A percentile compares a stretch with the other conserved stretches of the same genome.
Conservation (phyloP, 805 yeast genomes). For the Groenewaldozyma tartarivorans region DNA sequence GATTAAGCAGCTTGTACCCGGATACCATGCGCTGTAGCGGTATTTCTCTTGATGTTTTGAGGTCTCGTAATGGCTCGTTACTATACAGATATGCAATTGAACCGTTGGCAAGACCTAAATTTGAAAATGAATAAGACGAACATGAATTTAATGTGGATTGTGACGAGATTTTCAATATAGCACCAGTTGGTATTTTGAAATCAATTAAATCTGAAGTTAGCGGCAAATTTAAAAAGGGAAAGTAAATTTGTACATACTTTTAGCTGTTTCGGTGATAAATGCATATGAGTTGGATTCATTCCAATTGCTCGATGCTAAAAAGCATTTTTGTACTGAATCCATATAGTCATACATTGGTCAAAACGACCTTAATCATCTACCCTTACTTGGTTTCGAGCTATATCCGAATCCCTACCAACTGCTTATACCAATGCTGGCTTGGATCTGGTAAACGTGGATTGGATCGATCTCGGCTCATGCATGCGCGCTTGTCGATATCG, state of each 20-base stretch:
- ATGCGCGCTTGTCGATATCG: no score
- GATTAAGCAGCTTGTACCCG: constrained; percentile 55
- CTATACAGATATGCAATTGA: constrained; percentile 75
- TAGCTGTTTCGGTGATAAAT: constrained; percentile 62
- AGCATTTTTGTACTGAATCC: constrained; percentile 75
- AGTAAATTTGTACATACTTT: constrained; percentile 24
- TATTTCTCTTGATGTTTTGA: constrained; percentile 42
- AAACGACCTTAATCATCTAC: no score
- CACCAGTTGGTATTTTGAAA: constrained; percentile 62
- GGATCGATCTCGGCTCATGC: no score
- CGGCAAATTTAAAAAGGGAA: background rate
- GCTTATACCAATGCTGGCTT: no score
- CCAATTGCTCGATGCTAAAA: constrained; percentile 67
- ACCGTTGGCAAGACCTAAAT: constrained; percentile 59
- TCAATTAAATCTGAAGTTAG: constrained; percentile 42
- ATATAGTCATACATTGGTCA: constrained; percentile 74
- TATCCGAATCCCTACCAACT: no score
- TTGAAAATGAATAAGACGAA: constrained; percentile 61
- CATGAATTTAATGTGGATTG: constrained; percentile 62
- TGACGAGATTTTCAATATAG: constrained; percentile 56
- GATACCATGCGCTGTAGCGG: constrained; percentile 59
- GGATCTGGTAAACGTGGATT: no score
- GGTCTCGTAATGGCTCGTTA: constrained; percentile 44
- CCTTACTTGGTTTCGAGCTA: no score
- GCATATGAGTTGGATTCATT: constrained; percentile 69